Evolutionary conservation across 192 early-diverging fungal genomes (phyloP), one percentile per base, ranked within the genome.

Genomic region (Gaertneriomyces sp.): DNA sequence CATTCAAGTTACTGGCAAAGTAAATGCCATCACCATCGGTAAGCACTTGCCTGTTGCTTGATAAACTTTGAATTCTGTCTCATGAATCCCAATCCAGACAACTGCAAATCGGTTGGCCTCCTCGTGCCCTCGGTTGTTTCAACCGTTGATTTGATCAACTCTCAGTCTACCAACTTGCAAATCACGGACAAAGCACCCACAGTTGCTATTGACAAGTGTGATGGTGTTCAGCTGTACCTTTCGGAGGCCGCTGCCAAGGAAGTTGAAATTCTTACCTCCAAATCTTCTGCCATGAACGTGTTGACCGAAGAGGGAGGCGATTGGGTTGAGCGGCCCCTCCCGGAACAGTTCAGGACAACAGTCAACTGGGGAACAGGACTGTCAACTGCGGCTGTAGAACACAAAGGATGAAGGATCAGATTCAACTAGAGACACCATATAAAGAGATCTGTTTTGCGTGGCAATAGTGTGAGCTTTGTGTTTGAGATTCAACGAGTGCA

Each of bases 341-440:
- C 94, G 42, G 96, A 98, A 72, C 95, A 97, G 78, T 82, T 95
- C 60, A 90, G 92, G 82, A 94, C 88, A 17, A 83, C 85, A n/a
- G 80, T 98, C 74, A 82, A 84, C 71, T 55, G 89, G 62, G 90
- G 91, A 43, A 68, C 61, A 38, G 63, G 46, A 42, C 79, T 95
- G 10, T 81, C 91, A 33, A 94, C 92, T 42, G 79, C 76, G 14
- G 78, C 91, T 42, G 89, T 97, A 16, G 92, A 97, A 73, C 96
- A 98, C 75, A 68, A 84, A 49, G 89, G 89, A 56, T 88, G 64
- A 17, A 7, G 47, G 25, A 33, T 33, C 25, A 33, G 25, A 33
- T 33, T 33, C 25, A 33, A 33, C 25, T 33, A 33, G 25, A 33
- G 25, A 33, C 25, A 33, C 2, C 25, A 33, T 33, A 33, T 33